A percentile compares a stretch with the other conserved stretches of the same genome.
These are phyloP conservation scores for Acanthamoeba pearcei DNA, from an alignment of 208 protist species.

Conservation along the genomic window DNA sequence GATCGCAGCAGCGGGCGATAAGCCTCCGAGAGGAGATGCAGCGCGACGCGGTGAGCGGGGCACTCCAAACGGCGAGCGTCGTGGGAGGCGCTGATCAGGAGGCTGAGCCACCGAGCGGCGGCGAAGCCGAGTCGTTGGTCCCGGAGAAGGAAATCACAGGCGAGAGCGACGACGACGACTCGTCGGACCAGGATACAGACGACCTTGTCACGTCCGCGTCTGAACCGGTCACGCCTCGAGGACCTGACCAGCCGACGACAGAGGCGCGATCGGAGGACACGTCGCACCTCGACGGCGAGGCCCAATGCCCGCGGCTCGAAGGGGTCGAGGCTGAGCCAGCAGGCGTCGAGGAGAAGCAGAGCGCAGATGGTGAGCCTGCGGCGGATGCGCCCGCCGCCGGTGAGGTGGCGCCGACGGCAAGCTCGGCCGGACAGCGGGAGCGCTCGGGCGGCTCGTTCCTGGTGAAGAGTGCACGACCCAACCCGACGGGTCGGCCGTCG, in stretches of 20 bases:
- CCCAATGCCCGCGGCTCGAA: not conserved
- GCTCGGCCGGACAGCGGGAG: not conserved
- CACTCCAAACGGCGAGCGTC: no score
- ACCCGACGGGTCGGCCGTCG: not conserved
- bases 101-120: not conserved
- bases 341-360: no score
- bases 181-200: not conserved
- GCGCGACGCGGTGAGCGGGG: not conserved
- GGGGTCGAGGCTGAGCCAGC: not conserved
- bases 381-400: not conserved
- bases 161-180: not conserved
- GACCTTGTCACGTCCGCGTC: not conserved
- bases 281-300: not conserved
- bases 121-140: not conserved
- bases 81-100: no score
- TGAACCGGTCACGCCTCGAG: not conserved
- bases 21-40: not conserved
- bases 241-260: no score
- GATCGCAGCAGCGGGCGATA: not conserved
- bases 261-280: not conserved
- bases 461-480: not conserved
- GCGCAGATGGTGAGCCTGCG: not conserved
- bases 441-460: not conserved
- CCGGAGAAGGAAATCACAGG: not conserved
- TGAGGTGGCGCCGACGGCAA: not conserved